A percentile compares a stretch with the other conserved stretches of the same genome.
These are phyloP conservation scores for Turnera subulata DNA, from an alignment of 345 rosid genomes.

Conservation along the genomic window DNA sequence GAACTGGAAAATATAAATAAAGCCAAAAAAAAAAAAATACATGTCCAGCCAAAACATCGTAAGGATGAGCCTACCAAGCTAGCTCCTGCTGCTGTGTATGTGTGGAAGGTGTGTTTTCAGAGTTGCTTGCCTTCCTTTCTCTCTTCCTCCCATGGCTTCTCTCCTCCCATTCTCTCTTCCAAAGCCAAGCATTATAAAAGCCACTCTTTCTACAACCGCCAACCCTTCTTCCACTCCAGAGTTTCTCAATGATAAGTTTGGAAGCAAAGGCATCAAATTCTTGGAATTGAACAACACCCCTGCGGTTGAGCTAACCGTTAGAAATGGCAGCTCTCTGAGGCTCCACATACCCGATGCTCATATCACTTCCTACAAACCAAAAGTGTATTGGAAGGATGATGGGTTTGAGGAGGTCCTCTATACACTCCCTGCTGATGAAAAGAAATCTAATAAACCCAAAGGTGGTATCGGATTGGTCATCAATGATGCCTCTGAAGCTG, in stretches of 20 bases:
- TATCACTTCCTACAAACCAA: conserved; percentile 75
- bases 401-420: conserved; percentile 74
- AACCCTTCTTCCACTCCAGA: conserved; percentile 33
- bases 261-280: conserved; percentile 80
- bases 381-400: conserved; percentile 79
- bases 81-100: conserved; percentile 10
- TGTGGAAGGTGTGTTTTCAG: conserved; percentile 33
- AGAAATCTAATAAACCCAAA: conserved; percentile 28
- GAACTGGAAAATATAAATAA: too few relatives aligned
- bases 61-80: conserved; percentile 37
- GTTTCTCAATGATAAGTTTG: conserved; percentile 53
- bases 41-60: conserved; percentile 24
- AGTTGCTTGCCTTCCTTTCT: conserved; percentile 7
- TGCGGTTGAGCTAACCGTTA: conserved; percentile 59
- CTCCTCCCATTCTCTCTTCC: conserved; percentile 58
- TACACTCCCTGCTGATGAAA: conserved; percentile 44
- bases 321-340: conserved; percentile 74
- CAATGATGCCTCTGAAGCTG: conserved; percentile 44
- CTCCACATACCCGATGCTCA: conserved; percentile 68
- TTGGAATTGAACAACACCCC: conserved; percentile 45
- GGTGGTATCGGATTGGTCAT: conserved; percentile 79
- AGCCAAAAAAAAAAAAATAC: conserved; percentile 29
- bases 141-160: conserved; percentile 46
- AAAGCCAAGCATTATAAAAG: conserved; percentile 39
- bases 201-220: conserved; percentile 24